Conservation (phyloP, 768 basidiomycete species). For the Calvatia gigantea region DNA sequence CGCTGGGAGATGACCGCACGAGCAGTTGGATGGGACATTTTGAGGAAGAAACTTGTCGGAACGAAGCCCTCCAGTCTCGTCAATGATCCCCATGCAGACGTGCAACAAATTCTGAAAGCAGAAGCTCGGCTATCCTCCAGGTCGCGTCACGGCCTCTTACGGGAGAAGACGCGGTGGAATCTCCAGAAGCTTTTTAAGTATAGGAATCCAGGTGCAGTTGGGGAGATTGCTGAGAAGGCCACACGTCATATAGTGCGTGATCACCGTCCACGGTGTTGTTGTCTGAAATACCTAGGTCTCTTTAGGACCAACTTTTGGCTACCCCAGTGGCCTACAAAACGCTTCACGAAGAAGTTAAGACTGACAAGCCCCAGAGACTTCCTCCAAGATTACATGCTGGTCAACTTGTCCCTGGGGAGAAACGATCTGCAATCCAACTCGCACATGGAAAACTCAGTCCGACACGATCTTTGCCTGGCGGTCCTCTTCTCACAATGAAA, state of each 20-base stretch:
- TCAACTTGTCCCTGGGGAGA: conserved; percentile 55
- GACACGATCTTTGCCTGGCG: conserved; percentile 19
- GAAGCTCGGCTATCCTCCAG: conserved; percentile 40
- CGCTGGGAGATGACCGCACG: conserved; percentile 87
- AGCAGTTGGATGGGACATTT: conserved; percentile 80
- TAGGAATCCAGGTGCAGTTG: conserved; percentile 42
- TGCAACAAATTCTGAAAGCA: conserved; percentile 41
- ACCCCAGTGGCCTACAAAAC: conserved; percentile 52
- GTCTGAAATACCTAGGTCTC: conserved; percentile 12
- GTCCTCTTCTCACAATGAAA: conserved; percentile 24
- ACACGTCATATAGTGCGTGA: conserved; percentile 62
- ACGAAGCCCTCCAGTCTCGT: conserved; percentile 44
- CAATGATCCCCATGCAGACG: conserved; percentile 44
- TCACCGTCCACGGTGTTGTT: background rate
- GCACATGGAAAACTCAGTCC: conserved; percentile 49
- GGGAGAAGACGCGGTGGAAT: conserved; percentile 71
- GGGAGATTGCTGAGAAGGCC: conserved; percentile 52
- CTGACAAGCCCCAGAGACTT: conserved; percentile 25
- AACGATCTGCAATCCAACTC: conserved; percentile 48
- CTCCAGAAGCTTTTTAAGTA: conserved; percentile 70
- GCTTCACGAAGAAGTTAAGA: conserved; percentile 41
- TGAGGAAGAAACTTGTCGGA: conserved; percentile 50
- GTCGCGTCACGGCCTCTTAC: conserved; percentile 40
- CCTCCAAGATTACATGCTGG: conserved; percentile 44
- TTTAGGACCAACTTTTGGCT: conserved; percentile 66